phyloP scores from a whole-genome alignment of 2,329 filamentous ascomycete genomes.

The Aspergillus sp. region DNA sequence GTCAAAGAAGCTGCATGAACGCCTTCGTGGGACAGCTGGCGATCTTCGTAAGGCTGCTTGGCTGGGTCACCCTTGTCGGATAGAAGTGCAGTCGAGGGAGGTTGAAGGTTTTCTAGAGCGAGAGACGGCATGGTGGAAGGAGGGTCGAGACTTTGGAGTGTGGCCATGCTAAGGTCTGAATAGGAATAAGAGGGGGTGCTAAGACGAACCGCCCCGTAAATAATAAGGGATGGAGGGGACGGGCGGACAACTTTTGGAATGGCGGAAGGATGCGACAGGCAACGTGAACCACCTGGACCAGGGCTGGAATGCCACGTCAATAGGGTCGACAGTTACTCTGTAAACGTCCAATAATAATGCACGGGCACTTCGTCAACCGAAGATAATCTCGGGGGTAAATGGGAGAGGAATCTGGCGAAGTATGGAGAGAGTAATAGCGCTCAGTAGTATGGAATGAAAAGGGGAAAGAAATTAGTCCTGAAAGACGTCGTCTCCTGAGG shows the following conservation, averaged over 20 bases:
- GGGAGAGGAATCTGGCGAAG: neutral
- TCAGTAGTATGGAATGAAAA: neutral
- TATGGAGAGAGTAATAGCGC: neutral
- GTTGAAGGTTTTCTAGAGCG: conserved; percentile 7
- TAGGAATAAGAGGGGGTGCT: neutral
- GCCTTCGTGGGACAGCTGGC: conserved; percentile 7
- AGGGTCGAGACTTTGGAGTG: conserved; percentile 12
- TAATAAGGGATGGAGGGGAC: conserved; percentile 7
- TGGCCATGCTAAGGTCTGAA: conserved; percentile 11
- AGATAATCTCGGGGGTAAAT: neutral
- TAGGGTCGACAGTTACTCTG: conserved; percentile 11
- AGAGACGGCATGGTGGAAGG: conserved; percentile 12
- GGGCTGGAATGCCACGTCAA: conserved; percentile 27
- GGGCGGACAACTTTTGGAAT: conserved; percentile 7
- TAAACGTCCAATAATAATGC: conserved; percentile 4
- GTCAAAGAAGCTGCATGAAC: conserved; percentile 10
- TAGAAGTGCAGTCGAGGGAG: conserved; percentile 6
- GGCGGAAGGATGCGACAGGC: conserved; percentile 7
- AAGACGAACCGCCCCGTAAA: conserved; percentile 3
- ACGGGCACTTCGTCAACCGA: conserved; percentile 10
- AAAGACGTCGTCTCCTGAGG: neutral
- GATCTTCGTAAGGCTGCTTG: conserved; percentile 10
- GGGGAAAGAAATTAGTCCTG: neutral
- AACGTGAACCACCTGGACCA: conserved; percentile 3
- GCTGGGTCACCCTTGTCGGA: conserved; percentile 7